Percentiles rank a stretch among this genome's conserved stretches.
phyloP scores from a whole-genome alignment of 164 flowering plant species.

The Aristolochia contorta region DNA sequence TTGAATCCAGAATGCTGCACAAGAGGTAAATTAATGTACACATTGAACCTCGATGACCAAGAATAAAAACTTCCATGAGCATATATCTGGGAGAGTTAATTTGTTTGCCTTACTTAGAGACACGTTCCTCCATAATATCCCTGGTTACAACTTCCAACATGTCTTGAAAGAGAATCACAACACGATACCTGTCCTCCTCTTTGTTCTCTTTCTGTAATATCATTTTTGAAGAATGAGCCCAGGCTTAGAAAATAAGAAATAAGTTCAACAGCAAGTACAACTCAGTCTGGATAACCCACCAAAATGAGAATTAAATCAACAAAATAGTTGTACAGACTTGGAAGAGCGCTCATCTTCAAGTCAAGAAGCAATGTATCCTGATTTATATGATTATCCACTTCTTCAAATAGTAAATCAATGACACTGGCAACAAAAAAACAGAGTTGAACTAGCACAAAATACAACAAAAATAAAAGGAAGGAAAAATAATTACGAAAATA shows the following conservation, averaged over 20 bases:
- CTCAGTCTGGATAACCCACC: conserved; percentile 28
- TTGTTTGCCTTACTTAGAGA: conserved; percentile 37
- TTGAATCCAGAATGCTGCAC: conserved; percentile 61
- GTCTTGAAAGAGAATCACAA: conserved; percentile 88
- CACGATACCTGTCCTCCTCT: conserved; percentile 54
- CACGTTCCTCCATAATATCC: conserved; percentile 74
- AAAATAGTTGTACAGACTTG: conserved; percentile 61
- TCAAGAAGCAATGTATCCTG: conserved; percentile 39
- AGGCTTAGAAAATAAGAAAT: neutral
- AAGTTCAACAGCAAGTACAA: neutral
- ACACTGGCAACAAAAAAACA: conserved; percentile 38
- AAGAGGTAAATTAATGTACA: neutral
- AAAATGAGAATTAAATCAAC: conserved; percentile 59
- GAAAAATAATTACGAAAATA: neutral
- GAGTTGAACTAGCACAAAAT: too few relatives aligned
- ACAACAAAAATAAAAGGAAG: neutral
- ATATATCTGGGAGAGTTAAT: neutral
- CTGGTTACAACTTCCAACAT: conserved; percentile 88
- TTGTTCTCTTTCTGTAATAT: conserved; percentile 53
- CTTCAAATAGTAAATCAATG: conserved; percentile 46
- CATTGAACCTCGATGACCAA: neutral
- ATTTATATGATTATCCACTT: conserved; percentile 58
- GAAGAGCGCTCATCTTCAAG: conserved; percentile 74
- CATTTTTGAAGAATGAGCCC: neutral
- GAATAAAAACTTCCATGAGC: neutral